Evolutionary conservation across 2,329 filamentous ascomycete species (phyloP).

Genomic region (Colletotrichum zoysiae): DNA sequence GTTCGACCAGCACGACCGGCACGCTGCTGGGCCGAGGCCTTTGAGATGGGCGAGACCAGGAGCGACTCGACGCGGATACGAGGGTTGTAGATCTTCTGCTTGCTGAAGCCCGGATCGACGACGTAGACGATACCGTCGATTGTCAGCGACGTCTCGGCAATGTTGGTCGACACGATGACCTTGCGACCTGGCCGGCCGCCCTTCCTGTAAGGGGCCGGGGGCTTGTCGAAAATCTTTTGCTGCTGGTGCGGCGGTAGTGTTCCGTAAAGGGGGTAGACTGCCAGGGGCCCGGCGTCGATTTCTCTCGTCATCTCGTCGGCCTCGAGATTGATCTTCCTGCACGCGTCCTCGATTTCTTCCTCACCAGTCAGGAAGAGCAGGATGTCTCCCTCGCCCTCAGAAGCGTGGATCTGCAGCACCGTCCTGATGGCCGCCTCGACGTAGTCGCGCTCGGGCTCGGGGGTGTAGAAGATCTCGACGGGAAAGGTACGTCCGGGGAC

Average conservation of each 20-base stretch:
- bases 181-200: conserved; percentile 93
- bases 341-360: conserved; percentile 98
- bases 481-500: conserved; percentile 96
- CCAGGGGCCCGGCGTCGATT: conserved; percentile 89
- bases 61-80: conserved; percentile 96
- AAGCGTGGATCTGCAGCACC: conserved; percentile 95
- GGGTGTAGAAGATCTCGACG: conserved; percentile 98
- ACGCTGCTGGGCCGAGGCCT: conserved; percentile 95
- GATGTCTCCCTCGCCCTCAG: conserved; percentile 92
- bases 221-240: conserved; percentile 93
- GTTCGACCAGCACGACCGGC: conserved; percentile 99
- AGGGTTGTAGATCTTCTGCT: conserved; percentile 99
- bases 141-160: conserved; percentile 96
- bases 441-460: conserved; percentile 95
- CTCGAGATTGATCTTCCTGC: conserved; percentile 90
- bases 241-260: conserved; percentile 93
- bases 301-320: conserved; percentile 92
- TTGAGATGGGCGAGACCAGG: conserved; percentile 97
- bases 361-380: conserved; percentile 96
- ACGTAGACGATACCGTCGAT: conserved; percentile 99
- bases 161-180: conserved; percentile 95
- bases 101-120: conserved; percentile 98
- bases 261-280: conserved; percentile 94
- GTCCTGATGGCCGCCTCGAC: conserved; percentile 95
- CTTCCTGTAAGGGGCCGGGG: conserved; percentile 77